phyloP scores from a whole-genome alignment of 192 early-diverging fungal species.

The Coemansia sp. region DNA sequence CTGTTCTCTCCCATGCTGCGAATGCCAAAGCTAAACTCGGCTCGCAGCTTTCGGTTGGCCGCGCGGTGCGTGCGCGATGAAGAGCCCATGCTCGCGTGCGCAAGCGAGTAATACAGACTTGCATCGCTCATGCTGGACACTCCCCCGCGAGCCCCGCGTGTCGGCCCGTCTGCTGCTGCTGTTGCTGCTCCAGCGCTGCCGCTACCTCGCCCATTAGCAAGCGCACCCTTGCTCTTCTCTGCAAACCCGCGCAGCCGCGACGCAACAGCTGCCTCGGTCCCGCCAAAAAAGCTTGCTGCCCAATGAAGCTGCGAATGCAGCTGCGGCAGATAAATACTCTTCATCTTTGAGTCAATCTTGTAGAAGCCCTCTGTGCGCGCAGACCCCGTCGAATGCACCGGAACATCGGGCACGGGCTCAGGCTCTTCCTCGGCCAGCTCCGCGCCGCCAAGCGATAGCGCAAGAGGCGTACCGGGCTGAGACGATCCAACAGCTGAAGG shows the following conservation, averaged over 20 bases:
- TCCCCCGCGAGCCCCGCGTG: conserved; percentile 9
- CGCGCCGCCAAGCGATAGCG: background rate
- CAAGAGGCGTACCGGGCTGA: conserved; percentile 34
- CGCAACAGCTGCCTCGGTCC: conserved; percentile 45
- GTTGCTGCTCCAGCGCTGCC: conserved; percentile 23
- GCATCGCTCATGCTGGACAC: conserved; percentile 23
- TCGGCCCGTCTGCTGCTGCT: conserved; percentile 6
- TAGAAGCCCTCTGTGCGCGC: conserved; percentile 85
- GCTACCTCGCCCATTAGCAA: background rate
- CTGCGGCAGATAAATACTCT: conserved; percentile 65
- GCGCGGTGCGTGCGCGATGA: conserved; percentile 70
- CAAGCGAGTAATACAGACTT: conserved; percentile 38
- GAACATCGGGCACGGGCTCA: conserved; percentile 24
- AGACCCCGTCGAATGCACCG: conserved; percentile 65
- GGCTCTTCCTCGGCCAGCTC: background rate
- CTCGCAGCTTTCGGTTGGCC: conserved; percentile 61
- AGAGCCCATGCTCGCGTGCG: conserved; percentile 45
- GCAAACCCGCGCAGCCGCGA: conserved; percentile 51
- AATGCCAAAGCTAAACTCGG: conserved; percentile 62
- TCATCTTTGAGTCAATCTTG: conserved; percentile 63
- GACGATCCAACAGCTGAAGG: conserved; percentile 7
- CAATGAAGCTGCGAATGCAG: conserved; percentile 52
- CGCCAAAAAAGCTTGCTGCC: conserved; percentile 54
- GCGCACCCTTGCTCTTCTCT: conserved; percentile 6
- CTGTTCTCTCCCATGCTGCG: conserved; percentile 51